Percentiles rank a stretch among this genome's conserved stretches.
These are phyloP conservation scores for Pseudocercospora pini-densiflorae DNA, from an alignment of 2,329 filamentous ascomycete genomes.

Conservation along the genomic window DNA sequence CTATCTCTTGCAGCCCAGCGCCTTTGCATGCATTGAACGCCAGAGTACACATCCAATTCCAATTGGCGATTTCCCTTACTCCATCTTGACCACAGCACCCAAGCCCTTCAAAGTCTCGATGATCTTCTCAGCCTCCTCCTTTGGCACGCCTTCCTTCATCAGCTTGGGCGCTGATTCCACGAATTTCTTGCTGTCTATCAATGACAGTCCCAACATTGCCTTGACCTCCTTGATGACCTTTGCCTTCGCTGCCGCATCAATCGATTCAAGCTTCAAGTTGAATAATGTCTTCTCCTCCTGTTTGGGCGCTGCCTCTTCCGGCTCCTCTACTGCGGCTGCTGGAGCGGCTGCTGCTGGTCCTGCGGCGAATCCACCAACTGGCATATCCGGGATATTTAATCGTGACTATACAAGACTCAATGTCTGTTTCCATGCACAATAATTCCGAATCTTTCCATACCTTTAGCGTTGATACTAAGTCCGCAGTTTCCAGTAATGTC, in stretches of 20 bases:
- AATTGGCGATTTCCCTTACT: constrained; percentile 56
- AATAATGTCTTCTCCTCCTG: constrained; percentile 96
- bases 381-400: constrained; percentile 97
- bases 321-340: constrained; percentile 66
- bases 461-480: constrained; percentile 94
- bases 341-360: constrained; percentile 64
- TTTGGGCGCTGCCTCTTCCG: constrained; percentile 86
- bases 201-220: constrained; percentile 86
- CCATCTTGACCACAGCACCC: constrained; percentile 87
- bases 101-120: constrained; percentile 91
- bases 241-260: constrained; percentile 87
- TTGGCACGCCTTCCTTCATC: constrained; percentile 98
- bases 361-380: constrained; percentile 85
- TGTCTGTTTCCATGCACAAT: neutral
- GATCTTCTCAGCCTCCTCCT: constrained; percentile 99
- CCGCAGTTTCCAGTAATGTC: constrained; percentile 95
- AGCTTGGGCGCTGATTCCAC: constrained; percentile 97
- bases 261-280: constrained; percentile 89
- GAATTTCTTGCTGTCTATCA: constrained; percentile 99
- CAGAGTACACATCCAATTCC: constrained; percentile 4
- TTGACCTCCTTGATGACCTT: constrained; percentile 99
- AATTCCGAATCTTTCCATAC: constrained; percentile 54
- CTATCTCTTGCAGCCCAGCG: constrained; percentile 11
- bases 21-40: constrained; percentile 15
- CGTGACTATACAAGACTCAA: constrained; percentile 65